Evolutionary conservation across 345 rosid genomes (phyloP).

Genomic region (Angophora floribunda): DNA sequence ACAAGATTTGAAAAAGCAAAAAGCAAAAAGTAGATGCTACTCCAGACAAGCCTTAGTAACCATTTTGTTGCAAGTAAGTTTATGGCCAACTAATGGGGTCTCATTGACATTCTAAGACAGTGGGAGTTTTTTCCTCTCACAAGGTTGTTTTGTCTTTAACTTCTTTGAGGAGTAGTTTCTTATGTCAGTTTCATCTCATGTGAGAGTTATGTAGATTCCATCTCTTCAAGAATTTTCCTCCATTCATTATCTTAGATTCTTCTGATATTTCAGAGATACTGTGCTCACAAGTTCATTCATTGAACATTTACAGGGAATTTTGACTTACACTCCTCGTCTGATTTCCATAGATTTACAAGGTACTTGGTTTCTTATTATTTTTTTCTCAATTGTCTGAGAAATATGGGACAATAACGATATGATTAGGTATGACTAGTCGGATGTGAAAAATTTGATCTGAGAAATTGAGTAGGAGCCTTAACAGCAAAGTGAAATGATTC

Average conservation of each 20-base stretch:
- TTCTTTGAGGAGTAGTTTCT: not conserved
- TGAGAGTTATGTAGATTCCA: not conserved
- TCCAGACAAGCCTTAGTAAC: not conserved
- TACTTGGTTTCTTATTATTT: slow-evolving; percentile 2
- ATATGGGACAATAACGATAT: not conserved
- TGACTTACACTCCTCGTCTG: slow-evolving; percentile 78
- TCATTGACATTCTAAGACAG: not conserved
- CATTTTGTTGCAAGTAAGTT: not conserved
- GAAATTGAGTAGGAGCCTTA: not conserved
- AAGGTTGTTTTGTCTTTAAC: not conserved
- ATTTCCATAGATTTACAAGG: slow-evolving; percentile 79
- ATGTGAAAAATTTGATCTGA: not conserved
- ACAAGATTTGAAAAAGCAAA: not conserved
- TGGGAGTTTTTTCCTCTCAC: not conserved
- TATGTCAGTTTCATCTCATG: not conserved
- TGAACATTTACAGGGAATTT: slow-evolving; percentile 43
- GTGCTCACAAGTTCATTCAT: not conserved
- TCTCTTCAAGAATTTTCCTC: not conserved
- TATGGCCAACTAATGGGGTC: not conserved
- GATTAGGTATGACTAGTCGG: not conserved
- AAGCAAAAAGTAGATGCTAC: not conserved
- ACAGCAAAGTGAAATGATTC: not conserved
- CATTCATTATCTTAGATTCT: not conserved
- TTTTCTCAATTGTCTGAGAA: not conserved
- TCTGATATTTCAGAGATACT: not conserved